Base-by-base conservation (phyloP, 176 grass and related monocot species). In the Carex parvula region DNA sequence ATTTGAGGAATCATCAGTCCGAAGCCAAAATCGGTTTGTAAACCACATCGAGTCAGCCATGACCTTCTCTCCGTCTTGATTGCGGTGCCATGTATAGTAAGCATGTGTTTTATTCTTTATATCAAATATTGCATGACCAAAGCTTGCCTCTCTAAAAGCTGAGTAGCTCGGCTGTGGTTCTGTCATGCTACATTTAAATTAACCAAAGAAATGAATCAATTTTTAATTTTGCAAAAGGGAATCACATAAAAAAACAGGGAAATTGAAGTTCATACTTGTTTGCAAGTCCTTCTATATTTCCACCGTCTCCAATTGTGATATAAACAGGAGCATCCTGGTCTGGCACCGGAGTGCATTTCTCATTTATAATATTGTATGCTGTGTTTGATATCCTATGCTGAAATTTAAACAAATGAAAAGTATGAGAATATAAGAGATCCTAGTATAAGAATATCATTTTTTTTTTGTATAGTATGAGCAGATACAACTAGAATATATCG, bases 21-120 rank as follows among this genome's bases (percentile, higher is more conserved):
- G 81, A 14, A 87, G 41, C 92, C 90, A 94, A 82, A 85, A 87
- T 68, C 92, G 81, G 78, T 98, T 98, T 61, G 88, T 91, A 78
- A 98, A 93, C 92, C 92, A 94, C 82, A 93, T 84, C 17, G 91
- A 70, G 79, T 98, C 95, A 4, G 91, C 95, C 5, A 81, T 83
- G 37, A 98, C 86, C 8, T 84, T 85, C 37, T n/a, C 79, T 12
- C 95, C 91, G 44, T 93, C 92, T 71, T 94, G 92, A 71, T 98
- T 98, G 26, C 92, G 89, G 57, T 98, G 95, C 95, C 95, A 94
- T 2, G 87, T 68, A 68, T 94, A 98, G 89, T 94, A 87, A 2
- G 95, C 95, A 86, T 98, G 95, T 64, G 92, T 93, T 79, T 86
- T 79, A 68, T 98, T 98, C 89, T 93, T 98, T 84, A 98, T 89